phyloP scores from a whole-genome alignment of 768 basidiomycete genomes.

The Suillus variegatus region DNA sequence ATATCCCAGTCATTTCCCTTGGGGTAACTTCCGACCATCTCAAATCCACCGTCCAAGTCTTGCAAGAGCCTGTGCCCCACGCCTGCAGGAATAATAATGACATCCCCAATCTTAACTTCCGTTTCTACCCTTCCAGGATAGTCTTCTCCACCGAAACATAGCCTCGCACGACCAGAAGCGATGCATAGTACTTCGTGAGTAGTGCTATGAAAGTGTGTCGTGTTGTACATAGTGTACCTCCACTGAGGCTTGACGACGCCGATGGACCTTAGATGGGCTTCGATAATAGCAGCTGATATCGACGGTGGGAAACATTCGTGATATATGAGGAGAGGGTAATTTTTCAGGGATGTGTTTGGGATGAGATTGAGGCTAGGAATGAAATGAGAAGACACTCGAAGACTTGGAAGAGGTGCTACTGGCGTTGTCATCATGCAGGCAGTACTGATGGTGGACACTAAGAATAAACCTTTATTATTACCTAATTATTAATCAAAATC shows the following conservation, averaged over 20 bases:
- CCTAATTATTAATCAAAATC: too few species aligned
- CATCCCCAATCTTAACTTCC: constrained; percentile 39
- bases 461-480: neutral
- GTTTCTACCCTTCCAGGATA: constrained; percentile 34
- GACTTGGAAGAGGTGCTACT: constrained; percentile 22
- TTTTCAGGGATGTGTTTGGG: constrained; percentile 39
- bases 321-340: constrained; percentile 41
- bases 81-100: constrained; percentile 43
- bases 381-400: constrained; percentile 31
- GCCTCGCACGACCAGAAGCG: constrained; percentile 31
- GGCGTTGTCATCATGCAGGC: neutral
- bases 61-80: constrained; percentile 39
- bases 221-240: constrained; percentile 44
- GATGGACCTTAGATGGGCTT: constrained; percentile 34
- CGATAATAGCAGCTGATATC: constrained; percentile 26
- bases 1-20: constrained; percentile 39
- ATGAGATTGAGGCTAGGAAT: constrained; percentile 35
- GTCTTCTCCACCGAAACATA: constrained; percentile 43
- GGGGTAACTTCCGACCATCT: constrained; percentile 45
- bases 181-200: constrained; percentile 43
- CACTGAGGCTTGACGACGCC: constrained; percentile 41
- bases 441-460: neutral
- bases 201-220: constrained; percentile 44
- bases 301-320: constrained; percentile 28
- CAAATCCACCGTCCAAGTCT: constrained; percentile 30